Evolutionary conservation across 75 land plant species (phyloP).

Genomic region (Larix kaempferi): DNA sequence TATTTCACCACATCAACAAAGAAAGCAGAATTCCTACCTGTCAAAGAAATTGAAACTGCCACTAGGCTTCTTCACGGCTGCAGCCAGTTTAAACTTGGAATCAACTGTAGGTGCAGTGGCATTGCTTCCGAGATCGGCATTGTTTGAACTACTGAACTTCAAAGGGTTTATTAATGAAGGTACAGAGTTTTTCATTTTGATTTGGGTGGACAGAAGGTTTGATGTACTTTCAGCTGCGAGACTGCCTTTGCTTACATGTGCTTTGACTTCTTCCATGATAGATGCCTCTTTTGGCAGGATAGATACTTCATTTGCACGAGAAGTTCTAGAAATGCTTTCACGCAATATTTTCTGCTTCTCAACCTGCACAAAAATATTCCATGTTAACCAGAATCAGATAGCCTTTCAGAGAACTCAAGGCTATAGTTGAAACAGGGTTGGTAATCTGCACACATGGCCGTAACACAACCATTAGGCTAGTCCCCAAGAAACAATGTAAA

Average conservation of each 20-base stretch:
- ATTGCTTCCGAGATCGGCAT: not conserved
- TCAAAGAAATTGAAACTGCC: slow-evolving; percentile 49
- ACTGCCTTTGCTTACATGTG: not conserved
- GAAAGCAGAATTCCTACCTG: slow-evolving; percentile 20
- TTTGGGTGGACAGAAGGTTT: not conserved
- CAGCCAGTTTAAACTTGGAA: slow-evolving; percentile 18
- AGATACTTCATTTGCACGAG: slow-evolving; percentile 7
- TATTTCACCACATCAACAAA: no score
- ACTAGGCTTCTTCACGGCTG: slow-evolving; percentile 20
- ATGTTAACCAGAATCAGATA: not conserved
- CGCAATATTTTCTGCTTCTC: slow-evolving; percentile 62
- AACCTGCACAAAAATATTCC: slow-evolving; percentile 26
- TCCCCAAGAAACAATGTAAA: not conserved
- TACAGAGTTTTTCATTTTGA: not conserved
- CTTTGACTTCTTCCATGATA: not conserved
- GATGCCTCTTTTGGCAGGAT: not conserved
- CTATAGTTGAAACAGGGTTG: not conserved
- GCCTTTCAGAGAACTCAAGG: not conserved
- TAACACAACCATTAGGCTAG: not conserved
- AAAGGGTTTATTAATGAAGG: not conserved
- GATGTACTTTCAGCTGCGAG: not conserved
- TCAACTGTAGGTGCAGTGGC: not conserved
- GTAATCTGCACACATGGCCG: not conserved
- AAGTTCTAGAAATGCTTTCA: slow-evolving; percentile 23
- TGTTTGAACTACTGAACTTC: not conserved